Percentiles rank a stretch among this genome's conserved stretches.
These are phyloP conservation scores for Rutstroemia sp. DNA, from an alignment of 2,329 filamentous ascomycete genomes.

Conservation along the genomic window DNA sequence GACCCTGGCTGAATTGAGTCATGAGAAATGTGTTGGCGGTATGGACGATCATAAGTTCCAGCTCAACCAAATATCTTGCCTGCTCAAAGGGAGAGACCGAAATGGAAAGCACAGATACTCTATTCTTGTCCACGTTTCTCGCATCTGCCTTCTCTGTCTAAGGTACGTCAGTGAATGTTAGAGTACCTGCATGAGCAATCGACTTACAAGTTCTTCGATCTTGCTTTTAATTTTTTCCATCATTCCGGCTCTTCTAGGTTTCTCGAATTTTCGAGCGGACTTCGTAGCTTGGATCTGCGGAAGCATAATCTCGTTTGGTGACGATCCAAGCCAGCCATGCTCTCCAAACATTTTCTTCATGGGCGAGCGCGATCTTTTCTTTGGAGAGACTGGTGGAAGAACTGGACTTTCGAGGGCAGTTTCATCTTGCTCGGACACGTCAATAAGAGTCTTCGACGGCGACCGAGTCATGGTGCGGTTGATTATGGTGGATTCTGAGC, in stretches of 20 bases:
- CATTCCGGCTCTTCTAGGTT: constrained; percentile 20
- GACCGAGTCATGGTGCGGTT: constrained; percentile 15
- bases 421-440: constrained; percentile 17
- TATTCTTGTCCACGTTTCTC: constrained; percentile 12
- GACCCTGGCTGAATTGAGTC: constrained; percentile 27
- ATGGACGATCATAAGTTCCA: constrained; percentile 27
- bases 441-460: constrained; percentile 13
- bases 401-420: background rate
- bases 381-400: constrained; percentile 11
- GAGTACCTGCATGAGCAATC: background rate
- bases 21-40: constrained; percentile 30
- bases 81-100: constrained; percentile 25
- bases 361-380: constrained; percentile 27
- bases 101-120: constrained; percentile 17
- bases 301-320: constrained; percentile 16
- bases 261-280: background rate
- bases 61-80: constrained; percentile 25
- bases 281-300: constrained; percentile 12
- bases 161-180: background rate
- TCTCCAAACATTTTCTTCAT: constrained; percentile 31
- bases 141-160: constrained; percentile 29
- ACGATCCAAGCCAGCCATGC: constrained; percentile 26
- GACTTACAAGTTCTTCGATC: constrained; percentile 26
- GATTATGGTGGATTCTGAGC: background rate
- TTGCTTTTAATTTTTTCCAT: constrained; percentile 26